Percentiles rank a stretch among this genome's conserved stretches.
Conservation (phyloP, 352 stramenopile genomes). For the Globisporangium cystogenes region DNA sequence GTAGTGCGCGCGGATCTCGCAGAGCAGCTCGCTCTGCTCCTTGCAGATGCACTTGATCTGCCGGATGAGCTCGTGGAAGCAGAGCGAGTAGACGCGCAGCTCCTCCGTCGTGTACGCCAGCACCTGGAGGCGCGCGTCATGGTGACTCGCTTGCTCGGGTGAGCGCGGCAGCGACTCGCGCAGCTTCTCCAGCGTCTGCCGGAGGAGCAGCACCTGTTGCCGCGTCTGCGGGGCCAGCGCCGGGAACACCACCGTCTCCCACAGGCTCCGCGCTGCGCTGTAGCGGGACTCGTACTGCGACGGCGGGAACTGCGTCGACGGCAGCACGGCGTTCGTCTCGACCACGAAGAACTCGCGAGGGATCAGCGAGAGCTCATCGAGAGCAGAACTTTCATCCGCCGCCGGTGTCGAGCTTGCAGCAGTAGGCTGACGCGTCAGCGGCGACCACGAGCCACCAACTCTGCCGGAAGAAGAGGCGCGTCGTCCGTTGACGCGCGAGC, state of each 20-base stretch:
- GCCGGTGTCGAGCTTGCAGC: background rate
- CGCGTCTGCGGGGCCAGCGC: slow-evolving; percentile 54
- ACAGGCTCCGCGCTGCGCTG: slow-evolving; percentile 22
- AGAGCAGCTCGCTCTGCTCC: slow-evolving; percentile 66
- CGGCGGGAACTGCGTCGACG: slow-evolving; percentile 40
- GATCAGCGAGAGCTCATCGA: slow-evolving; percentile 40
- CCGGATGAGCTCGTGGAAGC: slow-evolving; percentile 67
- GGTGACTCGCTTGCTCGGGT: background rate
- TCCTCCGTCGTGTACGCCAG: slow-evolving; percentile 52
- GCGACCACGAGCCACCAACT: background rate
- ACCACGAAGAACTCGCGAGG: slow-evolving; percentile 77
- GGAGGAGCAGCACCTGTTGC: slow-evolving; percentile 62
- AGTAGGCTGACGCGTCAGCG: background rate
- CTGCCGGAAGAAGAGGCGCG: slow-evolving; percentile 10
- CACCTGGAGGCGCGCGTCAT: slow-evolving; percentile 1
- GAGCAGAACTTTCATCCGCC: background rate
- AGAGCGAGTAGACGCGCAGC: slow-evolving; percentile 59
- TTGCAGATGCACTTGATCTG: slow-evolving; percentile 76
- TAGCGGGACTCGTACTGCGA: slow-evolving; percentile 60
- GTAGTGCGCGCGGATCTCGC: slow-evolving; percentile 52
- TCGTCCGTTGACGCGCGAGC: slow-evolving; percentile 19
- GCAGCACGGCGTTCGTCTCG: slow-evolving; percentile 60
- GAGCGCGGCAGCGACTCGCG: slow-evolving; percentile 11
- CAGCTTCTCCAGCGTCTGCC: slow-evolving; percentile 59
- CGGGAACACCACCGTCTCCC: slow-evolving; percentile 76